These are phyloP conservation scores for Echinosophora koreensis DNA, from an alignment of 306 rosid species.

Conservation along the genomic window DNA sequence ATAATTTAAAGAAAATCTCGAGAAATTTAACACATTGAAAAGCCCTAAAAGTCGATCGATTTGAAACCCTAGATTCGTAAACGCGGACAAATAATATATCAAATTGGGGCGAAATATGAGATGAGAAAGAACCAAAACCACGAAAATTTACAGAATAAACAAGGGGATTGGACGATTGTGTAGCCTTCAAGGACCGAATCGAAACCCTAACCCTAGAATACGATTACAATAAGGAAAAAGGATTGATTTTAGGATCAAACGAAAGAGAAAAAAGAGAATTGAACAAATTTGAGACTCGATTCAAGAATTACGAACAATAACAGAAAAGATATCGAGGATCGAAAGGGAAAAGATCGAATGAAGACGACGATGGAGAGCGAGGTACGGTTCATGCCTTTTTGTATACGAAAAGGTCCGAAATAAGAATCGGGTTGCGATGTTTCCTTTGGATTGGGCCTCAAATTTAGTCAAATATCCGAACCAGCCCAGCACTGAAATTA, in stretches of 20 bases:
- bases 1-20: slow-evolving; percentile 41
- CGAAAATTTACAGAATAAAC: neutral
- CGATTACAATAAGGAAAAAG: neutral
- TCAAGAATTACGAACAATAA: slow-evolving; percentile 37
- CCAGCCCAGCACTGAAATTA: slow-evolving; percentile 6
- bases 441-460: slow-evolving; percentile 32
- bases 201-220: slow-evolving; percentile 64
- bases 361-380: slow-evolving; percentile 39
- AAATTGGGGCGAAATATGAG: slow-evolving; percentile 26
- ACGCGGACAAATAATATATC: neutral
- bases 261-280: slow-evolving; percentile 22
- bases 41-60: slow-evolving; percentile 41
- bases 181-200: slow-evolving; percentile 24
- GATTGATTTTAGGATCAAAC: slow-evolving; percentile 47
- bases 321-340: neutral
- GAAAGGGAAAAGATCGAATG: slow-evolving; percentile 39
- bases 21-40: slow-evolving; percentile 33
- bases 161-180: slow-evolving; percentile 32
- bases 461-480: slow-evolving; percentile 2
- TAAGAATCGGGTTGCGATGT: slow-evolving; percentile 44
- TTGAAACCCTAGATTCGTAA: slow-evolving; percentile 60
- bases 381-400: slow-evolving; percentile 50
- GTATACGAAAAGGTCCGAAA: slow-evolving; percentile 38
- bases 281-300: slow-evolving; percentile 37
- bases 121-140: slow-evolving; percentile 29